phyloP scores from a whole-genome alignment of 2,329 filamentous ascomycete genomes.

The Mariannaea elegans region DNA sequence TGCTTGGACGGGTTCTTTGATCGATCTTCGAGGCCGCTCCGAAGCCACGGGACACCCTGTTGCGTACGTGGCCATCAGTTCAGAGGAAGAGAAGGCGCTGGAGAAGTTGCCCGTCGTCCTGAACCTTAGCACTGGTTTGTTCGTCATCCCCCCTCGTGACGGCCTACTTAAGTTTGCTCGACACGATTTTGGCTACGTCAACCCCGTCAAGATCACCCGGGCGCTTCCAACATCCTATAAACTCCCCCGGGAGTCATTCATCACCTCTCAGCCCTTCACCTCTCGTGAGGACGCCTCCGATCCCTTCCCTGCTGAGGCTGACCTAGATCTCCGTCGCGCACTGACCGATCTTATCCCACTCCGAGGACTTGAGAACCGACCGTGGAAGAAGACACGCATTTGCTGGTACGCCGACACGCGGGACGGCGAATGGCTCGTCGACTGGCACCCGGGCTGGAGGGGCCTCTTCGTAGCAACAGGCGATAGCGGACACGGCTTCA shows the following conservation, averaged over 20 bases:
- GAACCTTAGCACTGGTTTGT: constrained; percentile 76
- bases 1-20: constrained; percentile 82
- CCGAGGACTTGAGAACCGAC: constrained; percentile 62
- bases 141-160: constrained; percentile 75
- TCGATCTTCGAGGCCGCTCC: constrained; percentile 80
- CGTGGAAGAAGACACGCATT: constrained; percentile 69
- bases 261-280: constrained; percentile 49
- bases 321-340: constrained; percentile 67
- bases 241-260: constrained; percentile 40
- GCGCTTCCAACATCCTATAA: constrained; percentile 45
- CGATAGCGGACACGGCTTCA: constrained; percentile 73
- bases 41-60: constrained; percentile 85
- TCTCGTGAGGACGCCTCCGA: constrained; percentile 51
- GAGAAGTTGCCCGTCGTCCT: constrained; percentile 75
- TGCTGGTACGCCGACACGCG: constrained; percentile 83
- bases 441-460: constrained; percentile 70
- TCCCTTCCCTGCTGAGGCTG: constrained; percentile 67
- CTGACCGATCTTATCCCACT: constrained; percentile 69
- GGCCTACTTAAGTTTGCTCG: constrained; percentile 74
- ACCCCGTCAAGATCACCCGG: constrained; percentile 52
- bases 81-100: constrained; percentile 73
- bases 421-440: constrained; percentile 75
- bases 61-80: constrained; percentile 78
- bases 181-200: constrained; percentile 74
- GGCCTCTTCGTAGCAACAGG: constrained; percentile 70